Percentiles rank a stretch among this genome's conserved stretches.
These are phyloP conservation scores for Verbascum thapsus DNA, from an alignment of 257 asterid species.

Conservation along the genomic window DNA sequence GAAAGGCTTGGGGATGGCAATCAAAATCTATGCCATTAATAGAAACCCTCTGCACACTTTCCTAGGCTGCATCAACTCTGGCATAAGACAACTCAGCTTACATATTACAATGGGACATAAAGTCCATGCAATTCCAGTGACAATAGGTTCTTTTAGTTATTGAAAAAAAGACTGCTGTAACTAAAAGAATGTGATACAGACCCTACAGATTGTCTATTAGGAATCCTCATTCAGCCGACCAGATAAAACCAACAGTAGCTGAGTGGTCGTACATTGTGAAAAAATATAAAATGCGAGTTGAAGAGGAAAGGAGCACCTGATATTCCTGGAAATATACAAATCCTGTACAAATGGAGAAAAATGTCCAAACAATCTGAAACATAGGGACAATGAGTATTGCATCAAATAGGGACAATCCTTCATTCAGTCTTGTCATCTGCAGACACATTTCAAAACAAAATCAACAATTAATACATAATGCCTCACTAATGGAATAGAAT, in stretches of 20 bases:
- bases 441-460: conserved; percentile 27
- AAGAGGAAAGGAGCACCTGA: conserved; percentile 60
- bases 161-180: not conserved
- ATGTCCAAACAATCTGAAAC: conserved; percentile 98
- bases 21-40: conserved; percentile 2
- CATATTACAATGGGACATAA: not conserved
- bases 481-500: conserved; percentile 4
- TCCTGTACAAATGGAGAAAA: conserved; percentile 98
- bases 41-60: not conserved
- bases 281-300: conserved; percentile 6
- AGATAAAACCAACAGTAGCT: not conserved
- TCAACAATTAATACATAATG: conserved; percentile 25
- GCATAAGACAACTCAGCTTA: conserved; percentile 17
- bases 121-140: conserved; percentile 7
- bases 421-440: conserved; percentile 96
- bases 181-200: not conserved
- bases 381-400: conserved; percentile 97
- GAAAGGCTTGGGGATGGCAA: conserved; percentile 7
- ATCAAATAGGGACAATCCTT: conserved; percentile 89
- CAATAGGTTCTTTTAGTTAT: conserved; percentile 10
- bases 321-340: conserved; percentile 93
- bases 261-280: not conserved
- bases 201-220: conserved; percentile 9
- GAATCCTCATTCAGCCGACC: conserved; percentile 8
- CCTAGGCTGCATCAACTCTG: conserved; percentile 16